Evolutionary conservation across 2,329 filamentous ascomycete genomes (phyloP), one percentile per base, ranked within the genome.

Genomic region (Didymella lethalis): DNA sequence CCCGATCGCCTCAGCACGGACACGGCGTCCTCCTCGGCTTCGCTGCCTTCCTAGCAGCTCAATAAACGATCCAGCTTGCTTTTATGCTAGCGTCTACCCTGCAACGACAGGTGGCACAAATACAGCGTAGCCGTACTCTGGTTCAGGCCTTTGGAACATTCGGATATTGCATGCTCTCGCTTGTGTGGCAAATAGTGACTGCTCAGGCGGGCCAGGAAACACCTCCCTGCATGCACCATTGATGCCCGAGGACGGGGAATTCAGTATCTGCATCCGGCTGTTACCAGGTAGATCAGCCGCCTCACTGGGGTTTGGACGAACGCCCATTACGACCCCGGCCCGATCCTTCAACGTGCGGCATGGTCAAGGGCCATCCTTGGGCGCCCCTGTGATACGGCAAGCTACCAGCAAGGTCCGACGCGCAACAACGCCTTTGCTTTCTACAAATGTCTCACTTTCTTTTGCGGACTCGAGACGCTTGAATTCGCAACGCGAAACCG

Each of bases 1-100:
- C 64, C 69, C 64, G 58, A 70, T 63, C 63, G 61, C 61, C 64
- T 56, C 64, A 68, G 67, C 71, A 71, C 70, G 66, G 71, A 67
- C 66, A 66, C 64, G 68, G 41, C 12, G 67, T 66, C 61, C 61
- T 50, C 48, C 66, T 52, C 69, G 66, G 71, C 68, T 67, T 54
- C 56, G 62, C 54, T 50, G 59, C 62, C 47, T 64, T 54, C 59
- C 62, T 61, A 54, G 47, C 47, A 61, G 54, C 60, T 54, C 50
- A 56, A 63, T 49, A 59, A 54, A 61, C 56, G 40, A 65, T 62
- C 50, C 40, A 58, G 61, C 50, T 70, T 65, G 62, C 63, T 70
- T 71, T 70, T 66, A 63, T 59, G 56, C 62, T 66, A 63, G 53
- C 56, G 46, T 64, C 58, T 53, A 45, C 45, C 49, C 48, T 60